A percentile compares a stretch with the other conserved stretches of the same genome.
These are phyloP conservation scores for Chlorella sp. DNA, from an alignment of 139 green algal genomes.

Conservation along the genomic window DNA sequence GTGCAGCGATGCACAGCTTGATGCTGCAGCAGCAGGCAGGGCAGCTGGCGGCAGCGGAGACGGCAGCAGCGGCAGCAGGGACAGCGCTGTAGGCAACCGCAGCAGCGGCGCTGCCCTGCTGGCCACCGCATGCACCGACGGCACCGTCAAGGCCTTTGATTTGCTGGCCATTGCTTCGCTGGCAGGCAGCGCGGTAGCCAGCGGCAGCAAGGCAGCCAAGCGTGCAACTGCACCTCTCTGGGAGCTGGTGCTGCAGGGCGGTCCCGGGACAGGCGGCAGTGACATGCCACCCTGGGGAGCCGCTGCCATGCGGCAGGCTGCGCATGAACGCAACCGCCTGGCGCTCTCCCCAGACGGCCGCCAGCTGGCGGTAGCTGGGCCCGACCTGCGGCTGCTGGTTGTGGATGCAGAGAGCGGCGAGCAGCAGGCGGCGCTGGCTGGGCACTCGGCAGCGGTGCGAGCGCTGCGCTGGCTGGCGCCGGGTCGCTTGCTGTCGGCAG, in stretches of 20 bases:
- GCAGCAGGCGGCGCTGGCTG: background rate
- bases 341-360: conserved; percentile 23
- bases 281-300: background rate
- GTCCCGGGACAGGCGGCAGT: background rate
- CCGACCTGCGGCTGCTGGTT: conserved; percentile 6
- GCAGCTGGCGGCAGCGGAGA: background rate
- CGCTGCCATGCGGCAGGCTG: background rate
- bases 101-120: conserved; percentile 41
- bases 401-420: background rate
- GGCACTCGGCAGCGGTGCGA: background rate
- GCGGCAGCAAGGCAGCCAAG: background rate
- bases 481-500: background rate
- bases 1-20: background rate
- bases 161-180: background rate
- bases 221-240: background rate
- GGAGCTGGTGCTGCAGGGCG: background rate
- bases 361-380: conserved; percentile 18
- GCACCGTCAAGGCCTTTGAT: conserved; percentile 75
- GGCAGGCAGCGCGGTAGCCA: background rate
- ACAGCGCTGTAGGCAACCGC: background rate
- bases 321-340: conserved; percentile 5
- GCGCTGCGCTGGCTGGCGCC: conserved; percentile 20
- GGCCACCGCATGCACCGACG: conserved; percentile 88
- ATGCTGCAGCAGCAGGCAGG: background rate
- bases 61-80: background rate